phyloP scores from a whole-genome alignment of 1,284 basidiomycete genomes.

The Fomitopsis betulina region DNA sequence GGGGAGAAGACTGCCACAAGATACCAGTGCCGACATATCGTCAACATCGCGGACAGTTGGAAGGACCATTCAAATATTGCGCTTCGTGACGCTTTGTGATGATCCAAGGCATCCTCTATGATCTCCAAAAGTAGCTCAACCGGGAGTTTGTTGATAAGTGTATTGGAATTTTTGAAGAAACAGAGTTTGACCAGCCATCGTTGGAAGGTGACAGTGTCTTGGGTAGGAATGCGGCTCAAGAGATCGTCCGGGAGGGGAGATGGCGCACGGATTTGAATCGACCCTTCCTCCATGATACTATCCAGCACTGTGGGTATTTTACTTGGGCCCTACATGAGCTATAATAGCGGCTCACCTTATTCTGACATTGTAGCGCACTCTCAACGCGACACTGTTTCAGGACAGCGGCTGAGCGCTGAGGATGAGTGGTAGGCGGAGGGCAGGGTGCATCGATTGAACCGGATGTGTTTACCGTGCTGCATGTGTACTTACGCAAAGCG shows the following conservation, averaged over 20 bases:
- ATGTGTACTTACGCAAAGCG: too few relatives aligned
- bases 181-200: not conserved
- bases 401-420: too few relatives aligned
- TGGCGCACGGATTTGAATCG: not conserved
- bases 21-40: not conserved
- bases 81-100: too few relatives aligned
- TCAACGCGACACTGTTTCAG: too few relatives aligned
- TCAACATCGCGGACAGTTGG: not conserved
- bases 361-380: too few relatives aligned
- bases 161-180: not conserved
- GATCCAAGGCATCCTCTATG: not conserved
- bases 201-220: not conserved
- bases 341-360: too few relatives aligned
- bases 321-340: too few relatives aligned
- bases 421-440: too few relatives aligned
- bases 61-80: not conserved
- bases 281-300: too few relatives aligned
- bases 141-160: not conserved
- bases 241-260: not conserved
- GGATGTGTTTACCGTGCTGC: too few relatives aligned
- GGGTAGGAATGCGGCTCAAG: not conserved
- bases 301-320: too few relatives aligned
- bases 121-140: not conserved
- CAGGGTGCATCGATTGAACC: too few relatives aligned
- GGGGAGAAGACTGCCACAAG: not conserved